Conservation (phyloP, 495 filamentous ascomycete species). For the Penicillium chermesinum region DNA sequence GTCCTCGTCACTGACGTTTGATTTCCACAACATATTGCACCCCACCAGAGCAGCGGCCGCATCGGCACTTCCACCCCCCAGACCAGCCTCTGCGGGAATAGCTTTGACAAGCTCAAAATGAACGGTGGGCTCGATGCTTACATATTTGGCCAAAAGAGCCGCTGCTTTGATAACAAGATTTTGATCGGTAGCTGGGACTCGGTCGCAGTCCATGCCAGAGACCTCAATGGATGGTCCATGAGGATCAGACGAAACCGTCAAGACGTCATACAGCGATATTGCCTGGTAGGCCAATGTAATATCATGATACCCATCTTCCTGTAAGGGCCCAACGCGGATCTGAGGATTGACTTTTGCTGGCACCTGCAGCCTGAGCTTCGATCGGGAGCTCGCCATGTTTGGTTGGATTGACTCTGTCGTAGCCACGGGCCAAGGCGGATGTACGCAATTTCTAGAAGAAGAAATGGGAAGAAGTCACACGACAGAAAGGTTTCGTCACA, state of each 20-base stretch:
- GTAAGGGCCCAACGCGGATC: constrained; percentile 6
- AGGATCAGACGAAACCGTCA: background rate
- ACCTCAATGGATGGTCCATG: constrained; percentile 2
- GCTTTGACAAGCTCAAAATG: constrained; percentile 9
- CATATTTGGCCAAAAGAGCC: background rate
- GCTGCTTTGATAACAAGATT: constrained; percentile 11
- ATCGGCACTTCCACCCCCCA: constrained; percentile 10
- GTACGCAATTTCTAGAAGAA: too few relatives aligned
- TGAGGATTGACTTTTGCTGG: constrained; percentile 10
- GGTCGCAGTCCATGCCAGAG: constrained; percentile 5
- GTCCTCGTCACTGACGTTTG: background rate
- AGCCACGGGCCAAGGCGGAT: too few relatives aligned
- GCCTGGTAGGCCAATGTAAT: constrained; percentile 8
- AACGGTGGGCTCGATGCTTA: background rate
- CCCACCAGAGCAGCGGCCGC: constrained; percentile 7
- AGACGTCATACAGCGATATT: constrained; percentile 6
- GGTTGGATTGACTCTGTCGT: background rate
- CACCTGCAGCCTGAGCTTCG: constrained; percentile 2
- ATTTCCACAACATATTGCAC: constrained; percentile 6
- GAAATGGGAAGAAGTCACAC: constrained; percentile 5
- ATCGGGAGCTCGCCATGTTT: background rate
- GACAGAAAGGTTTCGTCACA: background rate
- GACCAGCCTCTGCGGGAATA: constrained; percentile 4
- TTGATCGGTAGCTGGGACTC: background rate
- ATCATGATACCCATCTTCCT: constrained; percentile 10